Base-by-base conservation (phyloP, 495 filamentous ascomycete genomes). In the Penicillium cinerascens region DNA sequence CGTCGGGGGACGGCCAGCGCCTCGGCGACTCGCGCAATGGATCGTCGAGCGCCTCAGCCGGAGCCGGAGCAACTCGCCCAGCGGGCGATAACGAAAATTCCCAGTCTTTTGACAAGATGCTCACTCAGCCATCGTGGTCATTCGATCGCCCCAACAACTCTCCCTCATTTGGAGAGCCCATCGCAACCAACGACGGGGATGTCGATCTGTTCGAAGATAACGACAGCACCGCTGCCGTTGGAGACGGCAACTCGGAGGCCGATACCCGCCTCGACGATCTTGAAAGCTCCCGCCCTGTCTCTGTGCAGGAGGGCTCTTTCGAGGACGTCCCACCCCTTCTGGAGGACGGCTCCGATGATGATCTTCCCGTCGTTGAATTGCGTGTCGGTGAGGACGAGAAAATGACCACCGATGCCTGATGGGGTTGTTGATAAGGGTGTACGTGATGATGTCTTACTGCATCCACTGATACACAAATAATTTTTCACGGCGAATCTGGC, bases 11-110 rank as follows among this genome's bases (percentile, higher is more conserved):
- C 84, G 88, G 78, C 69, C 82, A 74, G 84, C 86, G 84, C 77
- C 87, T 90, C 85, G 88, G 76, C 84, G 86, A 77, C 83, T 89
- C 81, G 86, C 87, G 70, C 77, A 82, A 76, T 88, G 87, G 86
- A 77, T 89, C 82, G 83, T 87, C 87, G 87, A 88, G 85, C 84
- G 84, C 80, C 78, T 88, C 77, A 81, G 77, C 73, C 79, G 83
- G 78, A 88, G 85, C 77, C 78, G 85, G 71, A 86, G 83, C 68
- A 82, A 77, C 70, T 88, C 86, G 66, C 86, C 86, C 70, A 77
- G 79, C 58, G 70, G 82, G 68, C 81, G 79, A 66, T 55, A 60
- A 68, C 22, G 44, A 51, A 27, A 51, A 44, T 29, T n/a, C 41
- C 1, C 42, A 33, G 29, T 33, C 29, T 3, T 13, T 51, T 4